Conservation (phyloP, 768 basidiomycete species). For the Mycena epipterygia region DNA sequence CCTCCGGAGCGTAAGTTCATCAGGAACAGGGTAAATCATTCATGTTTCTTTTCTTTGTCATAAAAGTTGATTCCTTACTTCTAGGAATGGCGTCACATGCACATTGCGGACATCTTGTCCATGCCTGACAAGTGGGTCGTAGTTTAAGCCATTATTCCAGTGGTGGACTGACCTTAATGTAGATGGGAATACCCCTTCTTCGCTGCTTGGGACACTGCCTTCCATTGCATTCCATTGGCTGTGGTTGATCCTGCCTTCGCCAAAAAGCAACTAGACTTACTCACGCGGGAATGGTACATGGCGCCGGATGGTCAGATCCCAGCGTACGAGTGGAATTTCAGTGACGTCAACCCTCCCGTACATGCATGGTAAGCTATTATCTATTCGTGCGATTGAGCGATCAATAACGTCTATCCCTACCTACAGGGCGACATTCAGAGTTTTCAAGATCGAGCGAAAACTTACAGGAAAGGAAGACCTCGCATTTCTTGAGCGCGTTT, state of each 20-base stretch:
- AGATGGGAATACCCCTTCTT: constrained; percentile 99
- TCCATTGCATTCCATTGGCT: constrained; percentile 98
- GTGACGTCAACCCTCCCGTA: constrained; percentile 98
- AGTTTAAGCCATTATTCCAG: neutral
- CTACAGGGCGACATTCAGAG: constrained; percentile 97
- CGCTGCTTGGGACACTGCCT: constrained; percentile 98
- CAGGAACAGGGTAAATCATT: constrained; percentile 77
- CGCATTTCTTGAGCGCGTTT: constrained; percentile 95
- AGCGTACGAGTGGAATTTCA: constrained; percentile 99
- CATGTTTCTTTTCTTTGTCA: neutral
- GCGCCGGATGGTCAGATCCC: constrained; percentile 99
- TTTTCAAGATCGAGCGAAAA: constrained; percentile 99
- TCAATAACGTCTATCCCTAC: constrained; percentile 17
- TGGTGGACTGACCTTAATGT: constrained; percentile 13
- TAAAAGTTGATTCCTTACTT: neutral
- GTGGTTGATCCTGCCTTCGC: constrained; percentile 96
- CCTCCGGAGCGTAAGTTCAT: constrained; percentile 90
- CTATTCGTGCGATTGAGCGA: neutral
- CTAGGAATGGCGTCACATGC: constrained; percentile 96
- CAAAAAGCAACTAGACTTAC: constrained; percentile 96
- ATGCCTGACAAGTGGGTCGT: constrained; percentile 97
- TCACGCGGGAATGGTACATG: constrained; percentile 99
- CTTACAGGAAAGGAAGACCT: constrained; percentile 92
- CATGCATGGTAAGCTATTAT: constrained; percentile 84
- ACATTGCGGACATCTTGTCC: constrained; percentile 95